Percentiles rank a stretch among this genome's conserved stretches.
Conservation (phyloP, 2,329 filamentous ascomycete genomes). For the Claviceps fusiformis region DNA sequence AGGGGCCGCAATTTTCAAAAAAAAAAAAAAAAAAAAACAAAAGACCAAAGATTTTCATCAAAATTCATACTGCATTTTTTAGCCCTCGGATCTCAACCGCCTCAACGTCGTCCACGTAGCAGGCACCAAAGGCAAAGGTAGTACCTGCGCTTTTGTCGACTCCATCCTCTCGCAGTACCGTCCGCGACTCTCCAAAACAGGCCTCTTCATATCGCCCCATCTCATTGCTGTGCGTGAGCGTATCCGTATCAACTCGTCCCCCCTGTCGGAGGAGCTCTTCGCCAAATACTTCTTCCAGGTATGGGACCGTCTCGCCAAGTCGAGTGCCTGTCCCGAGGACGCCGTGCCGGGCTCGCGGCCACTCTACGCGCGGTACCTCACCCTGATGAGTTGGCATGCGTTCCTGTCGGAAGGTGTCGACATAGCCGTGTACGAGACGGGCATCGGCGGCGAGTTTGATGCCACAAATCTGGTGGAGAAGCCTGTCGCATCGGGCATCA, state of each 20-base stretch:
- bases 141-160: constrained; percentile 54
- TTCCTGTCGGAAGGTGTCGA: constrained; percentile 51
- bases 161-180: constrained; percentile 45
- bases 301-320: constrained; percentile 40
- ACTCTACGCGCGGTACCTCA: constrained; percentile 48
- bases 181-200: constrained; percentile 31
- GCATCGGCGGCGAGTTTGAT: constrained; percentile 55
- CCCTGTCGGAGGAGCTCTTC: constrained; percentile 45
- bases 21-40: neutral
- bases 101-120: constrained; percentile 58
- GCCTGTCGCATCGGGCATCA: constrained; percentile 47
- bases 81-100: constrained; percentile 37
- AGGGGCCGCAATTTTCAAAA: neutral
- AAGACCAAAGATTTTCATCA: neutral
- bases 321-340: constrained; percentile 19
- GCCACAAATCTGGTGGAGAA: constrained; percentile 51
- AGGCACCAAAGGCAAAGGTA: constrained; percentile 68
- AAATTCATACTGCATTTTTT: neutral
- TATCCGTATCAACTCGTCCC: constrained; percentile 46
- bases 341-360: constrained; percentile 29
- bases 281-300: constrained; percentile 55
- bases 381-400: constrained; percentile 52
- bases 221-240: constrained; percentile 54
- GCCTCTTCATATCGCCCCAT: constrained; percentile 57
- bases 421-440: constrained; percentile 51